phyloP scores from a whole-genome alignment of 768 basidiomycete genomes.

The Lanmaoa pseudosensibilis region DNA sequence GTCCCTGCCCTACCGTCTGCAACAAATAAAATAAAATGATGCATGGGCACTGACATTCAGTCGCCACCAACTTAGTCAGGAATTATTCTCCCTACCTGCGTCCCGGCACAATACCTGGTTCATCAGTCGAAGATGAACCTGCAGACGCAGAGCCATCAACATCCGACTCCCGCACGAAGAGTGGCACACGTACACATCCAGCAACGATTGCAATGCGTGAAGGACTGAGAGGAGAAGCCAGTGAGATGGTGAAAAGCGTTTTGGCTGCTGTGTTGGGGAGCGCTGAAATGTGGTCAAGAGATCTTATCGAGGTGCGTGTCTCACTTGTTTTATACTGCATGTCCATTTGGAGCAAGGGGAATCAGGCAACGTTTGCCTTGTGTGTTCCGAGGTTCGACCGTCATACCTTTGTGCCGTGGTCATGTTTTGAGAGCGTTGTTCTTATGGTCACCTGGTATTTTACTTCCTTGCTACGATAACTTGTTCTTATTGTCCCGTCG shows the following conservation, averaged over 20 bases:
- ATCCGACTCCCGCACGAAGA: conserved; percentile 43
- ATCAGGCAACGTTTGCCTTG: conserved; percentile 46
- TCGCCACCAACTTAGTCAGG: conserved; percentile 84
- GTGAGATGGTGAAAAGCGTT: conserved; percentile 73
- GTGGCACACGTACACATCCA: conserved; percentile 52
- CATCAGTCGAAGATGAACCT: conserved; percentile 5
- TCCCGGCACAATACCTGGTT: conserved; percentile 20
- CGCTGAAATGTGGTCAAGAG: conserved; percentile 64
- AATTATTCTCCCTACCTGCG: conserved; percentile 88
- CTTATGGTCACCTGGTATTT: conserved; percentile 47
- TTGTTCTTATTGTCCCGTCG: background rate
- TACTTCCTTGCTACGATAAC: background rate
- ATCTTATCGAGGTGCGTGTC: conserved; percentile 35
- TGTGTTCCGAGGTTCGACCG: conserved; percentile 41
- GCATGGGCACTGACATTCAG: conserved; percentile 71
- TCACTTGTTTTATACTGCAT: conserved; percentile 1
- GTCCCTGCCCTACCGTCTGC: conserved; percentile 32
- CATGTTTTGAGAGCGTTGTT: conserved; percentile 32
- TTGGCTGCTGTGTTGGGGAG: conserved; percentile 19
- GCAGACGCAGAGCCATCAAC: conserved; percentile 2
- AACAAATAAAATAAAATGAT: conserved; percentile 24
- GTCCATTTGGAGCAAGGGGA: background rate
- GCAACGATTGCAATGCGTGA: conserved; percentile 68
- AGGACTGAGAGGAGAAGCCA: conserved; percentile 62
- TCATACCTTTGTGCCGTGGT: background rate